Percentiles rank a stretch among this genome's conserved stretches.
Conservation (phyloP, 768 basidiomycete species). For the Suillus spraguei region DNA sequence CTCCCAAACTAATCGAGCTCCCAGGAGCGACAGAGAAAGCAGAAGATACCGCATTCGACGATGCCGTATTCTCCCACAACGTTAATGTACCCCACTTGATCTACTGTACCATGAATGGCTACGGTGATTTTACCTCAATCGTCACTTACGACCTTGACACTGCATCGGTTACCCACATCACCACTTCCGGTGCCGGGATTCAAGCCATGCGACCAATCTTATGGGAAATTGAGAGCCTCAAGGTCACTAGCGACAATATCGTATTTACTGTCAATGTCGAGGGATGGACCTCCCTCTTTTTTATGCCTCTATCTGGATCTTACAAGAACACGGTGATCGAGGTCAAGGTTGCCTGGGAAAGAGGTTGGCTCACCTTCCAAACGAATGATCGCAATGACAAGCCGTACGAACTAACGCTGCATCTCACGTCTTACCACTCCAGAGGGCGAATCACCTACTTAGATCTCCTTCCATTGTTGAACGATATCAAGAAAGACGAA, state of each 20-base stretch:
- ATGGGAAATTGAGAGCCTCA: constrained; percentile 33
- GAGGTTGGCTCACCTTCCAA: constrained; percentile 32
- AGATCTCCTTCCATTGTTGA: constrained; percentile 30
- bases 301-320: constrained; percentile 33
- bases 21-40: constrained; percentile 37
- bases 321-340: constrained; percentile 34
- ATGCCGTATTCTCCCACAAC: constrained; percentile 35
- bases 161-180: constrained; percentile 37
- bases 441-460: constrained; percentile 27
- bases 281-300: constrained; percentile 36
- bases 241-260: constrained; percentile 29
- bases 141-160: constrained; percentile 35
- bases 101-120: constrained; percentile 40
- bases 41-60: constrained; percentile 23
- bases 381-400: constrained; percentile 36
- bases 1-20: constrained; percentile 34
- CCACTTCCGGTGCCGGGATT: constrained; percentile 35
- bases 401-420: constrained; percentile 35
- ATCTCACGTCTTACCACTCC: constrained; percentile 35
- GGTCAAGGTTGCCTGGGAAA: constrained; percentile 32
- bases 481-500: constrained; percentile 21
- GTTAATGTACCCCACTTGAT: constrained; percentile 29
- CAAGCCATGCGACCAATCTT: constrained; percentile 37
- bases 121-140: constrained; percentile 41
- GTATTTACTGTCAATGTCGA: constrained; percentile 42